Percentiles rank a stretch among this genome's conserved stretches.
Conservation (phyloP, 2,329 filamentous ascomycete genomes). For the Sporothrix protearum region DNA sequence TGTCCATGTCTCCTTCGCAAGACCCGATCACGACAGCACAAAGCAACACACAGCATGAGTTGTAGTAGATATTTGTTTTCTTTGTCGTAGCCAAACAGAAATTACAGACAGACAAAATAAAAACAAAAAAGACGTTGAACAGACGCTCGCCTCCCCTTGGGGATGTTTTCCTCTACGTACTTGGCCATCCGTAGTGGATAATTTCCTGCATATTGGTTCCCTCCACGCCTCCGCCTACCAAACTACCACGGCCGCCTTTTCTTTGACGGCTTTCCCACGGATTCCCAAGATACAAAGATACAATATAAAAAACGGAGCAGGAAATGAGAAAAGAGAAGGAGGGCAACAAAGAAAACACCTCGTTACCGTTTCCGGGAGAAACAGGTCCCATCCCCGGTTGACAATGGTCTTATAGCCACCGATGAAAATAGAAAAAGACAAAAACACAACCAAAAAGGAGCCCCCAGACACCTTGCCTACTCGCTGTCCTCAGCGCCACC, state of each 20-base stretch:
- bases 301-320: neutral
- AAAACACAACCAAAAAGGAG: neutral
- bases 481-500: constrained; percentile 20
- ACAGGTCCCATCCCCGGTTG: neutral
- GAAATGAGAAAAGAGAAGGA: neutral
- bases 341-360: neutral
- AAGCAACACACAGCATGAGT: neutral
- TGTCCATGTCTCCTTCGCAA: neutral
- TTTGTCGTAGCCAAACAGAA: constrained; percentile 4
- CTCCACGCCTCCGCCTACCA: neutral
- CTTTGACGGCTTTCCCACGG: neutral
- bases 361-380: neutral
- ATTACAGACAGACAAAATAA: neutral
- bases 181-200: neutral
- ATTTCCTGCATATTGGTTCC: neutral
- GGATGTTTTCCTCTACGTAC: neutral
- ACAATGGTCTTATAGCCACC: neutral
- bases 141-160: neutral
- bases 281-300: constrained; percentile 1
- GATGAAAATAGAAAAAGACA: neutral
- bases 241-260: neutral
- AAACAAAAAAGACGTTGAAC: neutral
- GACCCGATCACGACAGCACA: neutral
- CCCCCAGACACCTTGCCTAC: neutral
- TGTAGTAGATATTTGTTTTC: neutral